Base-by-base conservation (phyloP, 495 filamentous ascomycete species). In the Podospora fimiseda region DNA sequence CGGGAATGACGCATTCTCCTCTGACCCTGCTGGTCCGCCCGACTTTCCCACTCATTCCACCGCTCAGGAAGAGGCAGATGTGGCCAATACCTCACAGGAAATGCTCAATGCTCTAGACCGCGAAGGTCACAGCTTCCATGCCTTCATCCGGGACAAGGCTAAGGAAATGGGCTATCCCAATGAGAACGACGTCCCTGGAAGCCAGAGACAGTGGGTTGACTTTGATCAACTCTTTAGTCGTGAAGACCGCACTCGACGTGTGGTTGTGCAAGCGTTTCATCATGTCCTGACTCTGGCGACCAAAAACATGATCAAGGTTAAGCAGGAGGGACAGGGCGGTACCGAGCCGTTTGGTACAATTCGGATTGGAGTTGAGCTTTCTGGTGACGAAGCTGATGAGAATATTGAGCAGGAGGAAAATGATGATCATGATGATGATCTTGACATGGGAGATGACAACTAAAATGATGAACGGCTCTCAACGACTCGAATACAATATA, bases 251-350 rank as follows among this genome's bases (percentile, higher is more conserved):
- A 76, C 71, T 22, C 72, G 71, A 13, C 66, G 75, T 14, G 80
- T 89, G 0, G 86, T 85, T 36, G 84, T 83, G 8, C 86, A 90
- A 59, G 88, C 77, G 1, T 75, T 94, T 52, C 79, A 87, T 66
- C 84, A 92, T 67, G 74, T 83, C 11, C 77, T 94, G 14, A 73
- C 78, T 15, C 80, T 92, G 7, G 84, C 79, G 9, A 89, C 83
- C 9, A 87, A 81, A 70, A 76, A 74, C 1, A 60, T 81, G 46
- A 58, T 87, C 38, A 60, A 67, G 24, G 76, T 86, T 2, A 59
- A 70, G 57, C 85, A 88, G 60, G 70, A 76, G 1, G 70, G 57
- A 15, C 52, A 60, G 43, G 51, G 51, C 22, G 42, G 51, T 16
- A 36, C 49, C 7, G 39, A 57, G 36, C 60, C 70, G 3, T 75